Evolutionary conservation across 1,139 yeast genomes (phyloP).

Genomic region (Torulaspora globosa): DNA sequence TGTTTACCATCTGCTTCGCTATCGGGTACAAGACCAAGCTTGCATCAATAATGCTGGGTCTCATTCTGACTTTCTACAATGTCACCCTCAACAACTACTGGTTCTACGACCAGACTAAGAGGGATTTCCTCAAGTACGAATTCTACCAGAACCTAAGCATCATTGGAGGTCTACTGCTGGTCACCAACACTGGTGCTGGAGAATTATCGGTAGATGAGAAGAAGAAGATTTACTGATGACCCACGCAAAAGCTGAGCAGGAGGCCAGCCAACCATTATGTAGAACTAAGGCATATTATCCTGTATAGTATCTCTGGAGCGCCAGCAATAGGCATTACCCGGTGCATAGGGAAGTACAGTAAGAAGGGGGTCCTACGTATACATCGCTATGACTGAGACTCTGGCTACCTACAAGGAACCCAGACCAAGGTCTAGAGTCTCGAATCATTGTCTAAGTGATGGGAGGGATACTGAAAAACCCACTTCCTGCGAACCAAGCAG

Average conservation of each 20-base stretch:
- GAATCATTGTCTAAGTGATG: constrained; percentile 21
- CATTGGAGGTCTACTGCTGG: constrained; percentile 86
- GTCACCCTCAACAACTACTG: constrained; percentile 84
- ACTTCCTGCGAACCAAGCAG: constrained; percentile 25
- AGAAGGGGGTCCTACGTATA: constrained; percentile 2
- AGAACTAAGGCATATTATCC: not conserved
- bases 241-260: too few relatives aligned
- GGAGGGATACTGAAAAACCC: constrained; percentile 43
- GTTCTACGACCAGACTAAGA: constrained; percentile 63
- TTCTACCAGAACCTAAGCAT: constrained; percentile 92
- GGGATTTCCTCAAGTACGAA: constrained; percentile 89
- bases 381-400: too few relatives aligned
- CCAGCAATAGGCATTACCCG: not conserved
- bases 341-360: not conserved
- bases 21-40: constrained; percentile 92
- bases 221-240: constrained; percentile 74
- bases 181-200: constrained; percentile 96
- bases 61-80: constrained; percentile 72
- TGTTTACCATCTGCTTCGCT: constrained; percentile 77
- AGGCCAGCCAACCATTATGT: not conserved
- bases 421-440: not conserved
- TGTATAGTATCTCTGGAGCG: not conserved
- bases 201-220: constrained; percentile 90
- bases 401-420: not conserved
- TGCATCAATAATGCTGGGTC: constrained; percentile 75